These are phyloP conservation scores for Penicillium canariense DNA, from an alignment of 495 filamentous ascomycete species.

Conservation along the genomic window DNA sequence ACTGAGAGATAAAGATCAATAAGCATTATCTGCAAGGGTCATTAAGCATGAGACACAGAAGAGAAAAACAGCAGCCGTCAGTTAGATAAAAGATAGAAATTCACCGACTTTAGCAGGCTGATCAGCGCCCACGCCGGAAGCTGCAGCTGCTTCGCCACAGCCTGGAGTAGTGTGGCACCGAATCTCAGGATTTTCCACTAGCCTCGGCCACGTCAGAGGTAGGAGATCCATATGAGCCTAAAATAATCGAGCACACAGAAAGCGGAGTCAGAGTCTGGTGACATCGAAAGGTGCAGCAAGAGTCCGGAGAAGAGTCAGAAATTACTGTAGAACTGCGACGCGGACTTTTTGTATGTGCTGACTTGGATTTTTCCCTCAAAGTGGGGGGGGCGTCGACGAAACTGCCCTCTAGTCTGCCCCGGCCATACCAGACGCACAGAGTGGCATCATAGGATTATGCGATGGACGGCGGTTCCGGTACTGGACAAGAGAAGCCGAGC, in stretches of 20 bases:
- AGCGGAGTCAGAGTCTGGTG: conserved; percentile 5
- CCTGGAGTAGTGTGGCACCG: conserved; percentile 30
- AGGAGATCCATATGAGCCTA: conserved; percentile 15
- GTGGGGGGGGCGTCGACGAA: conserved; percentile 14
- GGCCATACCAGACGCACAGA: conserved; percentile 24
- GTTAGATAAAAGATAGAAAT: conserved; percentile 27
- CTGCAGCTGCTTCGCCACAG: conserved; percentile 48
- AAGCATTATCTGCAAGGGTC: conserved; percentile 13
- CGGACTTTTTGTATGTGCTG: conserved; percentile 12
- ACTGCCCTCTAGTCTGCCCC: conserved; percentile 5
- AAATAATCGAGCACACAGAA: conserved; percentile 14
- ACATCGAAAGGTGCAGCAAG: not conserved
- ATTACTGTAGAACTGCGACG: conserved; percentile 4
- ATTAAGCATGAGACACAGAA: conserved; percentile 9
- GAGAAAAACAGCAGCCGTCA: conserved; percentile 13
- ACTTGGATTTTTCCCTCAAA: conserved; percentile 20
- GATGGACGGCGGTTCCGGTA: conserved; percentile 31
- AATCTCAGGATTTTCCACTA: conserved; percentile 21
- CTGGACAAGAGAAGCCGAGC: conserved; percentile 21
- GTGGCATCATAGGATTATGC: conserved; percentile 29
- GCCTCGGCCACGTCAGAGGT: conserved; percentile 30
- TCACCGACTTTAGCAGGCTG: conserved; percentile 22
- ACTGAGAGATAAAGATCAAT: conserved; percentile 4
- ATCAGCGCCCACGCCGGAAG: conserved; percentile 22
- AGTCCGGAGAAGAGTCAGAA: conserved; percentile 8